Base-by-base conservation (phyloP, 176 grass and related monocot genomes). In the Oryza nivara region DNA sequence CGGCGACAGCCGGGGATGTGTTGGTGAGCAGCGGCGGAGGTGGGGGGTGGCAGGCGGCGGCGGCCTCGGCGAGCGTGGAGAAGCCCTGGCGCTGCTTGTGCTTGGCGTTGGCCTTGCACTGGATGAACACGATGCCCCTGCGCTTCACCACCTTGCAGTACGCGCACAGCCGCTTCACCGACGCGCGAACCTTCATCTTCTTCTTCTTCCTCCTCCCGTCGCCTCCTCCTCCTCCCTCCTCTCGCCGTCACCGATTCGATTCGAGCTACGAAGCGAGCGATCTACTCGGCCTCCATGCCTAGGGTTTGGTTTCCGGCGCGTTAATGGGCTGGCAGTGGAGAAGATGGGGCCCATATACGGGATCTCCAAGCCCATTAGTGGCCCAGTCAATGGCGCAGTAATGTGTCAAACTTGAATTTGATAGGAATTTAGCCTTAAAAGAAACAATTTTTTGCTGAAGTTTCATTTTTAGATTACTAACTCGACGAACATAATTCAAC, bases 31-130 rank as follows among this genome's bases (percentile, higher is more conserved):
- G 74, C 13, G 78, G 82, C 36, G 72, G 78, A 12, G 64, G 65
- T 34, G 26, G 68, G 80, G 32, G 69, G 68, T 72, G 65, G 70
- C 74, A 68, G 22, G 80, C 20, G 43, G 43, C 43, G 48, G 82
- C 16, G 15, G 51, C 52, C 6, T 86, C 88, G 54, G 94, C 88
- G 91, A 98, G 83, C 49, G 96, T 92, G 61, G 91, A 98, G 82
- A 89, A 88, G 9, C 96, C 96, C 86, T 98, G 96, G 67, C 96
- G 90, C 83, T 95, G 96, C 86, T 98, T 98, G 82, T 98, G 96
- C 89, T 95, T 98, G n/a, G 81, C 80, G 85, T 95, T 93, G 88
- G 93, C 82, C 20, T 78, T 95, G 80, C 96, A 98, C 17, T 90
- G 86, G 65, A 98, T 85, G 81, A 92, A 95, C 52, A 98, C 91